phyloP scores from a whole-genome alignment of 169 alveolate species.

The Haemoproteus tartakovskyi region DNA sequence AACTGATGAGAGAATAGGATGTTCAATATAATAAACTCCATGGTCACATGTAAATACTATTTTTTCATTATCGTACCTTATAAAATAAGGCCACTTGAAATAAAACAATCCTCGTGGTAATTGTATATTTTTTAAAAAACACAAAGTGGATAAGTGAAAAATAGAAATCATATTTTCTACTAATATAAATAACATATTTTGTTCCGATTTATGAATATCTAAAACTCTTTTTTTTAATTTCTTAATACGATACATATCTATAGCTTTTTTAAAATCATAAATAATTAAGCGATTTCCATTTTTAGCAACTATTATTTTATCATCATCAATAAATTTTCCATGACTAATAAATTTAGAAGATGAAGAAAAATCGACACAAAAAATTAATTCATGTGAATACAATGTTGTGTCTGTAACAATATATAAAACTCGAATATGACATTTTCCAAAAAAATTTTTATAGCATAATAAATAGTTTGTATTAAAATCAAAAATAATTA shows the following conservation, averaged over 20 bases:
- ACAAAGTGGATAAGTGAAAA: slow-evolving; percentile 56
- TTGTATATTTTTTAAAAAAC: slow-evolving; percentile 38
- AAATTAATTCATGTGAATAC: slow-evolving; percentile 63
- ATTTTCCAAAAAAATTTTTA: slow-evolving; percentile 62
- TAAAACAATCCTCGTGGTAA: slow-evolving; percentile 51
- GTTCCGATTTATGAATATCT: slow-evolving; percentile 54
- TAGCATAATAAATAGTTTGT: slow-evolving; percentile 57
- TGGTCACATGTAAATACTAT: slow-evolving; percentile 51
- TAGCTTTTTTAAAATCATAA: slow-evolving; percentile 65
- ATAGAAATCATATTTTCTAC: slow-evolving; percentile 56
- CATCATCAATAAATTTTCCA: slow-evolving; percentile 67
- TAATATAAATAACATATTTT: slow-evolving; percentile 61
- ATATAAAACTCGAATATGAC: slow-evolving; percentile 61
- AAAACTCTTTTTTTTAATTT: slow-evolving; percentile 60
- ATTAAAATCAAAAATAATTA: slow-evolving; percentile 58
- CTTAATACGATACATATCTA: slow-evolving; percentile 65
- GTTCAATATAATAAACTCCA: slow-evolving; percentile 57
- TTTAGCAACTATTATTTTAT: slow-evolving; percentile 64
- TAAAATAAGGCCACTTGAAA: slow-evolving; percentile 64
- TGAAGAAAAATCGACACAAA: slow-evolving; percentile 66
- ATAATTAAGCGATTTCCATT: slow-evolving; percentile 62
- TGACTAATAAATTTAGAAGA: slow-evolving; percentile 65
- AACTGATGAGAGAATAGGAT: too few relatives aligned
- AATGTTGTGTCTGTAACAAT: slow-evolving; percentile 15
- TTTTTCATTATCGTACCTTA: slow-evolving; percentile 50